Base-by-base conservation (phyloP, 257 asterid genomes). In the Phtheirospermum japonicum region DNA sequence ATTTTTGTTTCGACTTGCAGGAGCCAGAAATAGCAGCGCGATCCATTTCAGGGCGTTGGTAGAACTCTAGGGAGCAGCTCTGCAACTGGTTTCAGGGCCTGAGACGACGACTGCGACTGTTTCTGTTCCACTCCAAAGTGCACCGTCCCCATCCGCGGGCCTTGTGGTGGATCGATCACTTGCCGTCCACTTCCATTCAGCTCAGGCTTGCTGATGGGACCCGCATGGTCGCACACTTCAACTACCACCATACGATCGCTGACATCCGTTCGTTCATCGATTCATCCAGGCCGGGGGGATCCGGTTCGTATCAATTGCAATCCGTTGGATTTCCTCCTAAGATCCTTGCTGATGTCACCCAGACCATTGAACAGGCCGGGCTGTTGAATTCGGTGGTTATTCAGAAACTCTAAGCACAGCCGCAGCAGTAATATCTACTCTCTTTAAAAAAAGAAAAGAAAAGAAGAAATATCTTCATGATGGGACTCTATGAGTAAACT, bases 181-280 rank as follows among this genome's bases (percentile, higher is more conserved):
- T 64, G 73, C 97, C 97, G 0, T 85, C 88, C 65, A 89, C 97
- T 57, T 79, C 99, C 17, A 83, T 94, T 67, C 99, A 94, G 67
- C 88, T 94, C 19, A 81, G 99, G 74, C 76, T 94, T 72, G 89
- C 87, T 50, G 97, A 94, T 78, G 99, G 99, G 42, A 90, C 95
- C 45, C 96, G 97, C 66, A 79, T 94, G 90, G 93, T 90, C 37
- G 88, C 95, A 6, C 95, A 73, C 73, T 93, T 93, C 90, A 93
- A 93, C 73, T 70, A 79, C 71, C 82, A 80, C 76, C 96, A 93
- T 11, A 85, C 95, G 0, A 66, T 93, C 6, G 85, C 78, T 9
- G 88, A 93, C 56, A 75, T 90, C 55, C 87, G 85, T 5, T 61
- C 84, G 63, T 85, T 87, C 80, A 84, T 93, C 18, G 84, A 90